Percentiles rank a stretch among this genome's conserved stretches.
phyloP scores from a whole-genome alignment of 2,329 filamentous ascomycete genomes.

The Fusarium agapanthi region DNA sequence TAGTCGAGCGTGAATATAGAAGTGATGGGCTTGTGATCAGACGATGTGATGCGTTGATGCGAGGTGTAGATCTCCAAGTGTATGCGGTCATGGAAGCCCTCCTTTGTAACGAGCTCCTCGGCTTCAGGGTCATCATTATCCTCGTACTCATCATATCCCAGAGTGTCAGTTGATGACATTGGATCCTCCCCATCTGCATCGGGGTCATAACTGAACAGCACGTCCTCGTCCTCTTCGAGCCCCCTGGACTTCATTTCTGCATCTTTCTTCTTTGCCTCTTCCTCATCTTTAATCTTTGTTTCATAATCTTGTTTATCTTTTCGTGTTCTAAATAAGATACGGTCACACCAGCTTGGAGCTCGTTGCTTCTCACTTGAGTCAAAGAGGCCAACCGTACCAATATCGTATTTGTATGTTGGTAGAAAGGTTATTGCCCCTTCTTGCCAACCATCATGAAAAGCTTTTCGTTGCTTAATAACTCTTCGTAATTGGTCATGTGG shows the following conservation, averaged over 20 bases:
- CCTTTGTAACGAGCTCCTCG: constrained; percentile 64
- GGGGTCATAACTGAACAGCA: constrained; percentile 91
- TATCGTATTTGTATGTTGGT: constrained; percentile 97
- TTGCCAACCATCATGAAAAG: constrained; percentile 90
- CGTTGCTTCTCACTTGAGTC: constrained; percentile 95
- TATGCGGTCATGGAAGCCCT: constrained; percentile 65
- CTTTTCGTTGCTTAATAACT: constrained; percentile 77
- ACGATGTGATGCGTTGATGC: constrained; percentile 89
- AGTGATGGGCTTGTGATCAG: constrained; percentile 92
- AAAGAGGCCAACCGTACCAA: constrained; percentile 91
- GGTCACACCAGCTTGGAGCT: constrained; percentile 96
- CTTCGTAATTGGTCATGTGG: constrained; percentile 87
- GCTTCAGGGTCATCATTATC: constrained; percentile 56
- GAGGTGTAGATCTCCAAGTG: constrained; percentile 77
- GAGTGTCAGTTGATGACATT: constrained; percentile 38
- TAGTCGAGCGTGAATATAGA: constrained; percentile 86
- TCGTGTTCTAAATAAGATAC: constrained; percentile 85
- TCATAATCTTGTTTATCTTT: constrained; percentile 74
- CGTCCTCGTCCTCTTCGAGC: constrained; percentile 81
- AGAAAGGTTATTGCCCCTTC: constrained; percentile 90
- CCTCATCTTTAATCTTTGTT: constrained; percentile 68
- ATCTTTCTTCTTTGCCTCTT: constrained; percentile 75
- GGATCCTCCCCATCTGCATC: constrained; percentile 71
- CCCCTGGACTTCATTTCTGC: constrained; percentile 86
- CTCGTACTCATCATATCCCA: constrained; percentile 70